Evolutionary conservation across 176 grass and related monocot species (phyloP), one percentile per base, ranked within the genome.

Genomic region (Pharus latifolius): DNA sequence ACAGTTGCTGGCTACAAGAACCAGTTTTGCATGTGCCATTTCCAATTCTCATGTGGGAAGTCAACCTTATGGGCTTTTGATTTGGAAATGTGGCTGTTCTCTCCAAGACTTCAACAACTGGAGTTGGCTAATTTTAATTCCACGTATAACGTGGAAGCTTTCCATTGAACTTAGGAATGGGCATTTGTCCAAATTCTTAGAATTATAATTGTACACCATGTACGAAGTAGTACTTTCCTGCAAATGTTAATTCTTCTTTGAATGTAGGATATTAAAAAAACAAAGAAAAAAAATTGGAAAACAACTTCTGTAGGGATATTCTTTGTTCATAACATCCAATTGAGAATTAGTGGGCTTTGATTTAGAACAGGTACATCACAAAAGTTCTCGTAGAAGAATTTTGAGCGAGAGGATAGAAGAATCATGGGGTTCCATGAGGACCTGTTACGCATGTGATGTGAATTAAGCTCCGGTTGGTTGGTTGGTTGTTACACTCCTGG

Each of bases 71-170:
- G n/a, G 30, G 6, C n/a, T 30, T 38, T 60, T 18, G 22, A 78
- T 43, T 33, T 8, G 52, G 76, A 74, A 45, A 62, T 17, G 34
- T 18, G n/a, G 23, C 10, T 38, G 22, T 53, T 51, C 42, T 60
- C 45, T 37, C 50, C 60, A 60, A 42, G 1, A 22, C 45, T 37
- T 59, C 60, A 60, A 42, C 1, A 22, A 34, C 20, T 25, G 17
- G 59, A 56, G 49, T 16, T 22, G 12, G 4, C 1, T 18, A 49
- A 38, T 16, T 70, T 56, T 72, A 50, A 9, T 6, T 43, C 17
- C 60, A 84, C 73, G 51, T 53, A 44, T 37, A n/a, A 31, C 5
- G 29, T 44, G 63, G 67, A 78, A 84, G 42, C 49, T 84, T 72
- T 32, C 42, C 41, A 32, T 14, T 19, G 48, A 9, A 3, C 28